Conservation (phyloP, 2,329 filamentous ascomycete genomes). For the Aureobasidium melanogenum region DNA sequence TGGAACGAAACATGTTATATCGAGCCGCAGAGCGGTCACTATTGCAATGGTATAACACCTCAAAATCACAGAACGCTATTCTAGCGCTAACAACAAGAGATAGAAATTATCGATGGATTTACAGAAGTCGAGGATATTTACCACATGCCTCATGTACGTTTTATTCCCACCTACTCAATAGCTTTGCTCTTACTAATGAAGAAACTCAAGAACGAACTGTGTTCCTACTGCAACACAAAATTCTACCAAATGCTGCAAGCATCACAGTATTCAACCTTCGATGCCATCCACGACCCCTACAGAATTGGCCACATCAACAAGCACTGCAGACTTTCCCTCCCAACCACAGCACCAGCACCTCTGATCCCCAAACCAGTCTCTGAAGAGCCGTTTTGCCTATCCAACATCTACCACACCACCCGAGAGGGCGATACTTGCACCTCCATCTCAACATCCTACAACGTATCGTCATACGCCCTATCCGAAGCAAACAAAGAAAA, state of each 20-base stretch:
- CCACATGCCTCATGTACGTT: background rate
- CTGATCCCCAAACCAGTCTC: too few relatives aligned
- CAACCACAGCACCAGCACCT: too few relatives aligned
- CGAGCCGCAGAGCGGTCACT: background rate
- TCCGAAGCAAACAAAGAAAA: too few relatives aligned
- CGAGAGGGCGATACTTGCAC: too few relatives aligned
- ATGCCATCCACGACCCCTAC: background rate
- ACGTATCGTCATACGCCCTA: too few relatives aligned
- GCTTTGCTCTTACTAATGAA: too few relatives aligned
- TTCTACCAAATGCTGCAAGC: background rate
- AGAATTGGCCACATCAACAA: background rate
- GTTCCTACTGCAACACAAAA: background rate
- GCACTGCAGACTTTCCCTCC: background rate
- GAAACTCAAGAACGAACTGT: background rate
- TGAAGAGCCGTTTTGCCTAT: too few relatives aligned
- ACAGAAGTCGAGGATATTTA: background rate
- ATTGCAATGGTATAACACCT: background rate
- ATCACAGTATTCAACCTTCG: background rate
- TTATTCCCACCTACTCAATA: too few relatives aligned
- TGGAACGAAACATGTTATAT: background rate
- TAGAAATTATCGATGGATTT: background rate
- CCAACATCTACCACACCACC: too few relatives aligned
- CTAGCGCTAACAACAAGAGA: background rate
- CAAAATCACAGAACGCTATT: too few relatives aligned
- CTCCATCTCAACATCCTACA: too few relatives aligned